Base-by-base conservation (phyloP, 2,329 filamentous ascomycete species). In the Pseudogymnoascus sp. region DNA sequence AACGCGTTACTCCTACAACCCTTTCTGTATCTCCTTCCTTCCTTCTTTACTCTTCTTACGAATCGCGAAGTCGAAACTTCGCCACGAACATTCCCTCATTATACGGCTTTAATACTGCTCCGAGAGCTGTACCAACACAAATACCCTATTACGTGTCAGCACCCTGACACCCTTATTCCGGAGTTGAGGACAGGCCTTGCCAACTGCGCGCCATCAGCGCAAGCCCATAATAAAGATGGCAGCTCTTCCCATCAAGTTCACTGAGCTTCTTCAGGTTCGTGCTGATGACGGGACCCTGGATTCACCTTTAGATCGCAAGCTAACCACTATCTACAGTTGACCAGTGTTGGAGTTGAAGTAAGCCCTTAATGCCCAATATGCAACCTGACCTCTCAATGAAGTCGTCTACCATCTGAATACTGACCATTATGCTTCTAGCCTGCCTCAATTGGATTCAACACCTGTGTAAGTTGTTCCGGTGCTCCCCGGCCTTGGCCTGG, bases 241-340 rank as follows among this genome's bases (percentile, higher is more conserved):
- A 69, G 86, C 76, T 84, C 82, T 96, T 75, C 91, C 90, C 74
- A 96, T 96, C 80, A 92, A 91, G 82, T 96, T 96, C 79, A 89
- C 89, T 77, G 92, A 96, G 87, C 85, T 93, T 74, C 84, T 93
- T 77, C 90, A 93, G 82, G 86, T 88, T 90, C 88, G 60, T 96
- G 83, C 74, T 95, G 91, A 71, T 90, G 38, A 34, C 9, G 28
- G 3, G 49, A 12, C 16, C 28, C 16, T 12, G n/a, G 18, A 9
- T 36, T 18, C 49, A 56, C 49, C 49, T 56, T 36, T 18, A 21
- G 28, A 21, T 36, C 25, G 16, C 49, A 66, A 70, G 68, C 70
- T 75, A 59, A 72, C 69, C 66, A 59, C 61, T 63, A 63, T 62
- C 59, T 69, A 61, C 68, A 83, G 81, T 77, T 83, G 75, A 82